These are phyloP conservation scores for Chlorella variabilis DNA, from an alignment of 163 green algal species.

Conservation along the genomic window DNA sequence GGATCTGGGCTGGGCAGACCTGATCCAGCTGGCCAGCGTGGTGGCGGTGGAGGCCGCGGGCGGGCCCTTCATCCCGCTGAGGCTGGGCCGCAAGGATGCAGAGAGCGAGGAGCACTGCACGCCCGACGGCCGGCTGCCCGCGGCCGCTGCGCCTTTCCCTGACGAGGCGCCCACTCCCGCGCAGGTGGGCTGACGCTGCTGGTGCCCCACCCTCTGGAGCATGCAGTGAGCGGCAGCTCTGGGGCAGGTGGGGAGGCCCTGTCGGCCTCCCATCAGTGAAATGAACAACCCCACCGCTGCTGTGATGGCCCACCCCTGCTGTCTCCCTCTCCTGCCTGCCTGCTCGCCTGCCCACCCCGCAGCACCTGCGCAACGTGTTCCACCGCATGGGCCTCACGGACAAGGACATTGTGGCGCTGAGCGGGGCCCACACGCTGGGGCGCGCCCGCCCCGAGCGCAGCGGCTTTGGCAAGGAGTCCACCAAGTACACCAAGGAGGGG, in stretches of 20 bases:
- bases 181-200: background rate
- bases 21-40: conserved; percentile 86
- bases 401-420: conserved; percentile 95
- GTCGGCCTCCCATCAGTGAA: no score
- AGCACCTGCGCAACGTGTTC: conserved; percentile 90
- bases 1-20: conserved; percentile 83
- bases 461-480: conserved; percentile 52
- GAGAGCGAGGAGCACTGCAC: conserved; percentile 61
- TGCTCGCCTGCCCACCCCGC: no score
- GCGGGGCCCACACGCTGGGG: conserved; percentile 78
- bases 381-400: conserved; percentile 87
- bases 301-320: no score
- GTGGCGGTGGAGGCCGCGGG: conserved; percentile 81
- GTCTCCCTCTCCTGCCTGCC: no score
- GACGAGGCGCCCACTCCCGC: conserved; percentile 61
- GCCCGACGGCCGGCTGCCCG: conserved; percentile 78
- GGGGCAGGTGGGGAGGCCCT: no score
- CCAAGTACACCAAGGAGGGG: conserved; percentile 86
- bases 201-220: background rate
- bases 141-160: conserved; percentile 71
- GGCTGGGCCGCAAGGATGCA: conserved; percentile 86
- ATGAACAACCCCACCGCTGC: no score
- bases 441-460: conserved; percentile 62
- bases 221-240: no score
- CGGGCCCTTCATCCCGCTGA: conserved; percentile 89